A percentile compares a stretch with the other conserved stretches of the same genome.
Evolutionary conservation across 352 stramenopile species (phyloP).

Genomic region (Globisporangium alternatum): DNA sequence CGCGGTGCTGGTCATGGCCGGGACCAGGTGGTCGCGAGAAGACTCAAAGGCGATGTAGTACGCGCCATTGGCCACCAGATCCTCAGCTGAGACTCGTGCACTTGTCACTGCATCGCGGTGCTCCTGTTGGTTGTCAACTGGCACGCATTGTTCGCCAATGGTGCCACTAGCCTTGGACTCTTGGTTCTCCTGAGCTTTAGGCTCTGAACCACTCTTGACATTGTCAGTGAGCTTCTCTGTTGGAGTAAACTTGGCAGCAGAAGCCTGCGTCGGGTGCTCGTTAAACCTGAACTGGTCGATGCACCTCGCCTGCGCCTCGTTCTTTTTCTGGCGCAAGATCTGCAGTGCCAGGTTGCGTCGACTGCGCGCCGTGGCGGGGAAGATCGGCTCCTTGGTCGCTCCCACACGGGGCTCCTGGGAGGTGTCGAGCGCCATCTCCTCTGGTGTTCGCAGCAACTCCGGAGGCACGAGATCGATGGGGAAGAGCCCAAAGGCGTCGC

Average conservation of each 20-base stretch:
- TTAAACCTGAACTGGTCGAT: constrained; percentile 17
- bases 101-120: constrained; percentile 6
- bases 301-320: constrained; percentile 21
- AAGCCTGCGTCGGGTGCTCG: constrained; percentile 11
- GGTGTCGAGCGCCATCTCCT: constrained; percentile 23
- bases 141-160: not conserved
- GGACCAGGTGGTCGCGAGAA: constrained; percentile 34
- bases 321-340: constrained; percentile 33
- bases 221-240: not conserved
- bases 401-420: constrained; percentile 4
- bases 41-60: constrained; percentile 48
- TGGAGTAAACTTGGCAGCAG: not conserved
- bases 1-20: constrained; percentile 5
- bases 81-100: not conserved
- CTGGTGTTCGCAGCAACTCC: constrained; percentile 31
- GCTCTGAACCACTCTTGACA: not conserved
- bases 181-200: not conserved
- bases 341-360: constrained; percentile 34
- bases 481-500: constrained; percentile 50
- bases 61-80: not conserved
- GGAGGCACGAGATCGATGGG: constrained; percentile 56
- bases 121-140: constrained; percentile 7
- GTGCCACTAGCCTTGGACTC: not conserved
- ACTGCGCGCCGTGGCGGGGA: constrained; percentile 19
- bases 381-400: constrained; percentile 2